These are phyloP conservation scores for Paxillus ammoniavirescens DNA, from an alignment of 768 basidiomycete genomes.

Conservation along the genomic window DNA sequence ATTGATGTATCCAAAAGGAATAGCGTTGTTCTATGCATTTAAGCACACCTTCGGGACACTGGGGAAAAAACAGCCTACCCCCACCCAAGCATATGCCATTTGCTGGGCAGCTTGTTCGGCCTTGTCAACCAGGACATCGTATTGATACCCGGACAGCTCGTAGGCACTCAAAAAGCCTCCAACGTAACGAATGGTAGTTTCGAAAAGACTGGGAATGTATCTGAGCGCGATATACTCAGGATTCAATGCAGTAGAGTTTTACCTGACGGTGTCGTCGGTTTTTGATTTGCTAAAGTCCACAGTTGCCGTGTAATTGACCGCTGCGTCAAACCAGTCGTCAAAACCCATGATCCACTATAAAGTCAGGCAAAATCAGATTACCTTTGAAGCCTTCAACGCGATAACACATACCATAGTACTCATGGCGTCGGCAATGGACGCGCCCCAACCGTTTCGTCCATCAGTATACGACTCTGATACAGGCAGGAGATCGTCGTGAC, in stretches of 20 bases:
- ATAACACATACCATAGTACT: conserved; percentile 50
- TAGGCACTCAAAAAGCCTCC: conserved; percentile 68
- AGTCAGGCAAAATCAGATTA: background rate
- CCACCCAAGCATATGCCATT: conserved; percentile 59
- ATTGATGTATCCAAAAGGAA: conserved; percentile 40
- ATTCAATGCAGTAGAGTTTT: background rate
- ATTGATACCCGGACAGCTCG: conserved; percentile 57
- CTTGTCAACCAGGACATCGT: conserved; percentile 53
- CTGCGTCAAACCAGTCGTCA: conserved; percentile 54
- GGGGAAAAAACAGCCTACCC: conserved; percentile 41
- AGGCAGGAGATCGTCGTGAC: conserved; percentile 60
- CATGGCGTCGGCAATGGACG: conserved; percentile 62
- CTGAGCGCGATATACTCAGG: background rate
- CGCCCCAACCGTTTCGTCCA: conserved; percentile 47
- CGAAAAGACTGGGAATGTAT: conserved; percentile 44
- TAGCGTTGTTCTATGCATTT: conserved; percentile 27
- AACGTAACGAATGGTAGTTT: conserved; percentile 73
- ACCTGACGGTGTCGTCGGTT: conserved; percentile 47
- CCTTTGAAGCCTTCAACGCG: background rate
- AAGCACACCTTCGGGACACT: background rate
- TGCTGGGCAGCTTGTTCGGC: conserved; percentile 65
- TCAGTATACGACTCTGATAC: conserved; percentile 40
- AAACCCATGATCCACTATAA: conserved; percentile 60
- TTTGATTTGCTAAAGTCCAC: conserved; percentile 54
- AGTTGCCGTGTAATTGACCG: conserved; percentile 46